These are phyloP conservation scores for Plantago coronopus DNA, from an alignment of 305 asterid species.

Conservation along the genomic window DNA sequence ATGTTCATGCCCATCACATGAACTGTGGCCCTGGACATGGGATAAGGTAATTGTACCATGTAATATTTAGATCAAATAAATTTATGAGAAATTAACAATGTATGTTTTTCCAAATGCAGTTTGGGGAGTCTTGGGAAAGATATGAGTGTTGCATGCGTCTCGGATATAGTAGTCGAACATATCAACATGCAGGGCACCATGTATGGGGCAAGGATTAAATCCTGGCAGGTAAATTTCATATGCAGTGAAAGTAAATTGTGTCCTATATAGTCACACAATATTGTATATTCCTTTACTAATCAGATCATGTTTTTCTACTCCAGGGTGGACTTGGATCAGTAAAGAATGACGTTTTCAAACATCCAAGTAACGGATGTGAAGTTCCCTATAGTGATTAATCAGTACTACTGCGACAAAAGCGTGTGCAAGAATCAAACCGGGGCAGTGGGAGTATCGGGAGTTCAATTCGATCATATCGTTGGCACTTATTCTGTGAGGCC, in stretches of 20 bases:
- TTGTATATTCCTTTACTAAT: neutral
- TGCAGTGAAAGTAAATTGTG: neutral
- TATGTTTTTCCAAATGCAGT: conserved; percentile 29
- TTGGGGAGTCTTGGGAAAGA: conserved; percentile 79
- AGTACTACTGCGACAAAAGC: conserved; percentile 64
- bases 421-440: conserved; percentile 63
- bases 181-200: conserved; percentile 48
- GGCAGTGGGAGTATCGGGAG: conserved; percentile 64
- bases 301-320: neutral
- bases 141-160: conserved; percentile 58
- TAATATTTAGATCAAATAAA: neutral
- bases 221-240: conserved; percentile 60
- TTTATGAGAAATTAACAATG: neutral
- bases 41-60: conserved; percentile 49
- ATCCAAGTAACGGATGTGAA: conserved; percentile 52
- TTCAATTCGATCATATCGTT: conserved; percentile 42
- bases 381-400: conserved; percentile 70
- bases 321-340: conserved; percentile 76
- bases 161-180: conserved; percentile 53
- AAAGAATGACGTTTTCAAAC: conserved; percentile 55
- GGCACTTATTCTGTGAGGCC: conserved; percentile 68
- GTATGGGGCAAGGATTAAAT: conserved; percentile 81
- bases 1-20: conserved; percentile 60
- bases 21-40: conserved; percentile 93
- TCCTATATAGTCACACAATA: no score